phyloP scores from a whole-genome alignment of 441 rosid genomes.

The Geranium incanum region DNA sequence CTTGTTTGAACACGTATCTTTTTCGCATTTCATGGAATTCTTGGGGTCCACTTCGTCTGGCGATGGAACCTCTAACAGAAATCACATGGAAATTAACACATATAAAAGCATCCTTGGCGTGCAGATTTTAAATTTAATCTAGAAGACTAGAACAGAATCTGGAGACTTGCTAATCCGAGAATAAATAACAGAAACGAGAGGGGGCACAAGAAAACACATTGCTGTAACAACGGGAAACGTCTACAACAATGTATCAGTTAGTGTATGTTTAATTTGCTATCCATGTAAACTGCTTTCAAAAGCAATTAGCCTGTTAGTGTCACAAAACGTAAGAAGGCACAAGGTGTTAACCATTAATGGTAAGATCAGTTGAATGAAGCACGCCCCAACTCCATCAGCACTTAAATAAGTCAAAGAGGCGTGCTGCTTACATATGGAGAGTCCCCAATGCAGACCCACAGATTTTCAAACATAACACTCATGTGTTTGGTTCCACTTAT shows the following conservation, averaged over 20 bases:
- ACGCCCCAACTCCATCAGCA: too few species aligned
- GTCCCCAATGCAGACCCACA: not conserved
- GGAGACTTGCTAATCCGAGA: not conserved
- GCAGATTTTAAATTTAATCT: not conserved
- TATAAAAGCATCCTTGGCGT: not conserved
- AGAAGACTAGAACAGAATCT: too few species aligned
- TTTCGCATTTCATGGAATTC: constrained; percentile 87
- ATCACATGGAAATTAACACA: not conserved
- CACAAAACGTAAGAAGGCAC: too few species aligned
- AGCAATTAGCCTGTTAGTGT: too few species aligned
- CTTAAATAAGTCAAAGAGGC: too few species aligned
- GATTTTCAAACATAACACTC: not conserved
- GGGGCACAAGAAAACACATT: not conserved
- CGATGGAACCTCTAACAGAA: constrained; percentile 65
- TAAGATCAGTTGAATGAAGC: too few species aligned
- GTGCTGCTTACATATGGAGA: too few species aligned
- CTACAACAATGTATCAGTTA: not conserved
- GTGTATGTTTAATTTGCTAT: not conserved
- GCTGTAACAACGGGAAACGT: not conserved
- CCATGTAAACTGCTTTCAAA: not conserved
- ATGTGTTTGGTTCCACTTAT: not conserved
- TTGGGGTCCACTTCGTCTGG: constrained; percentile 87
- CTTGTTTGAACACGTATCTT: constrained; percentile 69
- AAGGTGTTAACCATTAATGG: too few species aligned
- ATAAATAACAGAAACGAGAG: not conserved